Conservation (phyloP, 2,329 filamentous ascomycete genomes). For the Fusarium coffeatum region DNA sequence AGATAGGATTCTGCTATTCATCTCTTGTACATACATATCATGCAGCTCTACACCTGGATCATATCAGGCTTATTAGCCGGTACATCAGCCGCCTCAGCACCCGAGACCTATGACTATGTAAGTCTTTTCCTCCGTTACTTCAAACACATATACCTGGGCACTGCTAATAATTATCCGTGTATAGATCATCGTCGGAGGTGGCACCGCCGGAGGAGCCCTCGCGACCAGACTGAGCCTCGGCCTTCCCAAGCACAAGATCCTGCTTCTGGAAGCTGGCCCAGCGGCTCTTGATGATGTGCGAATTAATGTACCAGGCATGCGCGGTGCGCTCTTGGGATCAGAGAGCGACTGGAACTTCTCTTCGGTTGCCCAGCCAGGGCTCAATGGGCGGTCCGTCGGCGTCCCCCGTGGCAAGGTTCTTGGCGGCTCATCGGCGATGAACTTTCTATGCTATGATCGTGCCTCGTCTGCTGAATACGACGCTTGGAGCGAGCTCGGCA, state of each 20-base stretch:
- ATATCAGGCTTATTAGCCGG: not conserved
- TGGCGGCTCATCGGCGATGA: conserved; percentile 55
- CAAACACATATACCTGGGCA: not conserved
- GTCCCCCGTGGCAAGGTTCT: conserved; percentile 62
- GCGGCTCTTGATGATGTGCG: conserved; percentile 45
- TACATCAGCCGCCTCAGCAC: not conserved
- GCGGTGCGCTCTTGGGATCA: conserved; percentile 46
- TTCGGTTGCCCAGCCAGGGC: conserved; percentile 54
- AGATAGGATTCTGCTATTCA: not conserved
- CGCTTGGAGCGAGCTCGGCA: conserved; percentile 53
- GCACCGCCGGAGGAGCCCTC: conserved; percentile 50
- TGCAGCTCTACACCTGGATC: not conserved
- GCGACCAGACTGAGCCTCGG: conserved; percentile 50
- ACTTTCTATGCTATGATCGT: conserved; percentile 52
- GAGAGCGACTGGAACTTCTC: conserved; percentile 58
- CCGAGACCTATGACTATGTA: conserved; percentile 7
- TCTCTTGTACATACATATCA: not conserved
- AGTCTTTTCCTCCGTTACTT: not conserved
- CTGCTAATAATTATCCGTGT: conserved; percentile 6
- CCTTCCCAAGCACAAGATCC: conserved; percentile 46
- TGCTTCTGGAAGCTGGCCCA: conserved; percentile 49
- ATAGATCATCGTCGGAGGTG: conserved; percentile 50
- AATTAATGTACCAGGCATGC: conserved; percentile 50
- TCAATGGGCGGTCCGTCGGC: conserved; percentile 54
- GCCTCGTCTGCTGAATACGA: conserved; percentile 53